phyloP scores from a whole-genome alignment of 345 rosid genomes.

The Microcos paniculata region DNA sequence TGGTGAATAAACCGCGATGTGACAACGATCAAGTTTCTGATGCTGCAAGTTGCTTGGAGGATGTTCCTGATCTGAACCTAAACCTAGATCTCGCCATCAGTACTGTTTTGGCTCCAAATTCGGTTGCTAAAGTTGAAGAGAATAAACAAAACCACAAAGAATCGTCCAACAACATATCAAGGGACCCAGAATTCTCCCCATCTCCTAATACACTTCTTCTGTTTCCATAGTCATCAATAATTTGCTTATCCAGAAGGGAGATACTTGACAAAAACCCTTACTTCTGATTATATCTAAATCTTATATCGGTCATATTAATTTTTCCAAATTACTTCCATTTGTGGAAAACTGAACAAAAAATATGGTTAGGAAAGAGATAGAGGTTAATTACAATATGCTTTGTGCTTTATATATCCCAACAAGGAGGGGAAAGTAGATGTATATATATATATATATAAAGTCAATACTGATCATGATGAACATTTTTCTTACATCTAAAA shows the following conservation, averaged over 20 bases:
- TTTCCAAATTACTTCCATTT: too few species aligned
- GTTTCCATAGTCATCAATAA: not conserved
- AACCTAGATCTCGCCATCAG: slow-evolving; percentile 40
- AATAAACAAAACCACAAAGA: not conserved
- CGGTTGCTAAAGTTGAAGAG: not conserved
- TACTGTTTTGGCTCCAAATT: not conserved
- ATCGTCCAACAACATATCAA: not conserved
- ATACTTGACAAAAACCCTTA: not conserved
- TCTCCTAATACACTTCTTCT: slow-evolving; percentile 18
- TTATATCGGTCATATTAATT: too few species aligned
- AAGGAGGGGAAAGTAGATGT: too few species aligned
- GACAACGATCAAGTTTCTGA: slow-evolving; percentile 35
- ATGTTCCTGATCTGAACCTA: slow-evolving; percentile 52
- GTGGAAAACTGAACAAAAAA: too few species aligned
- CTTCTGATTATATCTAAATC: too few species aligned
- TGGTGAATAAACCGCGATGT: not conserved
- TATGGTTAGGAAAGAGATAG: too few species aligned
- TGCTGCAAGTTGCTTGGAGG: slow-evolving; percentile 37
- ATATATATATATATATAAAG: too few species aligned
- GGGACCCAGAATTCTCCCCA: not conserved
- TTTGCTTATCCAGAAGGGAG: not conserved
- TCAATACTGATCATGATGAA: too few species aligned
- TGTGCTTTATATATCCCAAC: too few species aligned
- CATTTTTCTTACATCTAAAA: too few species aligned
- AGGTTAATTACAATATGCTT: too few species aligned